Percentiles rank a stretch among this genome's conserved stretches.
phyloP scores from a whole-genome alignment of 805 yeast genomes.

The Metschnikowia orientalis region DNA sequence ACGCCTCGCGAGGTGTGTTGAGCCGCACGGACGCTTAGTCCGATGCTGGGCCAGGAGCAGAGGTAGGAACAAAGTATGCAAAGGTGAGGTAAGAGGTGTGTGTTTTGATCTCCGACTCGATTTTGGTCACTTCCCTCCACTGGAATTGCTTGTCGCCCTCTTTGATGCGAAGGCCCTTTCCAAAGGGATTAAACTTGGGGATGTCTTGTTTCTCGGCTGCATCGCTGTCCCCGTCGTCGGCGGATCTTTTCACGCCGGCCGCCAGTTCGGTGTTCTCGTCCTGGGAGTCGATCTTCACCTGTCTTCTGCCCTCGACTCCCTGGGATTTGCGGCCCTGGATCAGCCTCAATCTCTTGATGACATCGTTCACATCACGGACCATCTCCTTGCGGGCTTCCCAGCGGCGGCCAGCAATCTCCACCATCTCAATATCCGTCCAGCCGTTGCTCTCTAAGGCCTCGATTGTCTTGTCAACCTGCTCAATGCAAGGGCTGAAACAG shows the following conservation, averaged over 20 bases:
- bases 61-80: slow-evolving; percentile 51
- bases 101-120: slow-evolving; percentile 81
- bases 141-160: slow-evolving; percentile 81
- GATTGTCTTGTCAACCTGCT: slow-evolving; percentile 88
- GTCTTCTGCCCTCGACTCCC: slow-evolving; percentile 56
- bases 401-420: slow-evolving; percentile 76
- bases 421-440: slow-evolving; percentile 87
- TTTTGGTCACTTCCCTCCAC: slow-evolving; percentile 82
- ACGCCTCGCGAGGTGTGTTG: too few species aligned
- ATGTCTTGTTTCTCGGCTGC: slow-evolving; percentile 1
- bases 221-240: slow-evolving; percentile 14
- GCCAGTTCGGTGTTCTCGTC: background rate
- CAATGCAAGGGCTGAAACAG: slow-evolving; percentile 97
- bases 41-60: too few species aligned
- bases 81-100: slow-evolving; percentile 94
- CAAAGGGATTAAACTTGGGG: slow-evolving; percentile 74
- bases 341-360: slow-evolving; percentile 72
- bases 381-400: slow-evolving; percentile 90
- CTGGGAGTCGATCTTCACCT: slow-evolving; percentile 26
- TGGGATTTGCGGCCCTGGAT: slow-evolving; percentile 64
- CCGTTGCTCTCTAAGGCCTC: slow-evolving; percentile 69
- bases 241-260: slow-evolving; percentile 20
- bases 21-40: too few species aligned
- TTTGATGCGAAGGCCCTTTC: slow-evolving; percentile 75
- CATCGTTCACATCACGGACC: slow-evolving; percentile 75